Evolutionary conservation across 129 eudicot species (phyloP).

Genomic region (Heracleum sosnowskyi): DNA sequence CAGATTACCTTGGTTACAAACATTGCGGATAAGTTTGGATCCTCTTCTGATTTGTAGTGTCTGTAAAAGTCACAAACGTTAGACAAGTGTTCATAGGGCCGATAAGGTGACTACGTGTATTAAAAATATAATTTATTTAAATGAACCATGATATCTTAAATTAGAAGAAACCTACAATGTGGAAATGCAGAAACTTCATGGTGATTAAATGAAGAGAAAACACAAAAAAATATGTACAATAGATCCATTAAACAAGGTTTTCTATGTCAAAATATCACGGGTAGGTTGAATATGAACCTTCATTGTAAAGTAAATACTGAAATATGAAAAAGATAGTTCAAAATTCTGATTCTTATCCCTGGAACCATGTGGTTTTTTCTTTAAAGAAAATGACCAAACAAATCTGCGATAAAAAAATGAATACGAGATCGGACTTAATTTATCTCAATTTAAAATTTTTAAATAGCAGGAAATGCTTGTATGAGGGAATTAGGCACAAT

Average conservation of each 20-base stretch:
- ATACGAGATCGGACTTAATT: not conserved
- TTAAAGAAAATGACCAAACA: not conserved
- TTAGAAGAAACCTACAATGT: not conserved
- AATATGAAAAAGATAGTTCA: too few relatives aligned
- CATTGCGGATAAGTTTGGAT: slow-evolving; percentile 14
- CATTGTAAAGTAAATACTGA: not conserved
- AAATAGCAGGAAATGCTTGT: not conserved
- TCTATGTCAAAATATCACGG: not conserved
- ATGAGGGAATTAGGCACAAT: not conserved
- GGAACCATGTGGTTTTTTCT: not conserved
- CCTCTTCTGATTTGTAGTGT: slow-evolving; percentile 22
- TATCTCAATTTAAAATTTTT: not conserved
- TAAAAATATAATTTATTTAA: not conserved
- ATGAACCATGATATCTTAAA: not conserved
- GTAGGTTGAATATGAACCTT: not conserved
- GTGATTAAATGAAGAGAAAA: not conserved
- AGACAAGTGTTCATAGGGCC: not conserved
- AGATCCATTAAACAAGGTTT: not conserved
- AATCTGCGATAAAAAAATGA: not conserved
- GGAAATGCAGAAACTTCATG: not conserved
- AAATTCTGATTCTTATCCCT: not conserved
- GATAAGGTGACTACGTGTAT: not conserved
- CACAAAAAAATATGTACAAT: not conserved
- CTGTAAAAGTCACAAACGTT: slow-evolving; percentile 15
- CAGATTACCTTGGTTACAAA: slow-evolving; percentile 29